These are phyloP conservation scores for Peronospora destructor DNA, from an alignment of 352 stramenopile species.

Conservation along the genomic window DNA sequence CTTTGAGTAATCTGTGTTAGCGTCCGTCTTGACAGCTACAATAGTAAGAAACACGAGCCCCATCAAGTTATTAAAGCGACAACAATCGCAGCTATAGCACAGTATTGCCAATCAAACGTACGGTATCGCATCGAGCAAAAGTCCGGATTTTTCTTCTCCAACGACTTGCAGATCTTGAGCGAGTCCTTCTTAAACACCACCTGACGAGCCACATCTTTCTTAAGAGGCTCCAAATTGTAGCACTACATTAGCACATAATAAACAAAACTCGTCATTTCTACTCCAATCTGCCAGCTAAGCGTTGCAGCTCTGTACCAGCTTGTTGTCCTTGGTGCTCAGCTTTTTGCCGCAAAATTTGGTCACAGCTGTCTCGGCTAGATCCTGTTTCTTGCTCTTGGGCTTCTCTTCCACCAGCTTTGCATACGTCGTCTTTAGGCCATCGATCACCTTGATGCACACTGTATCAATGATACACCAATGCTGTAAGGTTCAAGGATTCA, in stretches of 20 bases:
- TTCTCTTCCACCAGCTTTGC: slow-evolving; percentile 55
- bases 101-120: slow-evolving; percentile 36
- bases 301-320: slow-evolving; percentile 49
- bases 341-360: slow-evolving; percentile 83
- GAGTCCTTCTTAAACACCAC: slow-evolving; percentile 90
- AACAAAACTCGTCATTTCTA: slow-evolving; percentile 1
- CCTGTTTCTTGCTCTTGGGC: slow-evolving; percentile 73
- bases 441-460: slow-evolving; percentile 91
- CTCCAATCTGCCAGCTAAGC: not conserved
- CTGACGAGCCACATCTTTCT: slow-evolving; percentile 90
- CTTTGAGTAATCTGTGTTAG: slow-evolving; percentile 92
- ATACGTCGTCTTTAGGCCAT: slow-evolving; percentile 78
- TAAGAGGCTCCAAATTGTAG: slow-evolving; percentile 92
- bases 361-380: slow-evolving; percentile 74
- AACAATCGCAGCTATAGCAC: no score
- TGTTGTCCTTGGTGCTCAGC: slow-evolving; percentile 86
- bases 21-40: slow-evolving; percentile 89
- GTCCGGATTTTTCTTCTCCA: slow-evolving; percentile 93
- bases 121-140: slow-evolving; percentile 92
- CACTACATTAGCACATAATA: slow-evolving; percentile 47
- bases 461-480: not conserved
- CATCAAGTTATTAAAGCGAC: no score
- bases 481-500: not conserved
- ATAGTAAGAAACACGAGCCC: slow-evolving; percentile 1
- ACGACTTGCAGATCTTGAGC: slow-evolving; percentile 89